Base-by-base conservation (phyloP, 441 rosid genomes). In the Theobroma grandiflorum region DNA sequence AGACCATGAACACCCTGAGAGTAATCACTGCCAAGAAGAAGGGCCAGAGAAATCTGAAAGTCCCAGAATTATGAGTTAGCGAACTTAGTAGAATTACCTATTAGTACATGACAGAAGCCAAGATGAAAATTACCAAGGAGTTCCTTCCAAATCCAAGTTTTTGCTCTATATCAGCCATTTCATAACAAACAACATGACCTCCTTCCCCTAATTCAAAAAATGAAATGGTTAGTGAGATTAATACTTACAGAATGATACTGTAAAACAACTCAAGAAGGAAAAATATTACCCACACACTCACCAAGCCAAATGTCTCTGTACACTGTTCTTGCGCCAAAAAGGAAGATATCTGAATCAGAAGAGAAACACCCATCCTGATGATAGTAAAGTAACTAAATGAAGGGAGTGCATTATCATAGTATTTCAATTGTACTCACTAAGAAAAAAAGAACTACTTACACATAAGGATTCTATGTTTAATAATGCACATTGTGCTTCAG, bases 281-380 rank as follows among this genome's bases (percentile, higher is more conserved):
- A 76, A 78, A 61, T 35, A 62, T 10, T 57, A 31, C n/a, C 75
- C 50, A 49, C 74, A 59, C 42, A 72, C 88, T 86, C 69, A 91
- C 98, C 95, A 71, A 97, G 95, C 85, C 94, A 89, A 73, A 97
- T 94, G 78, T 94, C 98, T 87, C 98, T 86, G 87, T 97, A 97
- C 43, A 97, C 98, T 49, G 93, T 91, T 88, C 89, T 92, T 53
- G 98, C 97, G 58, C 99, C 99, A 78, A 97, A 97, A 81, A 95
- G 97, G 84, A 97, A 97, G 69, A 90, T 86, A 86, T 94, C 99
- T 61, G 97, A 97, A 87, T 97, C 99, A 74, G 92, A 90, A 81
- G 94, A 87, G 86, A 97, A 96, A 83, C 98, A 97, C 64, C 97
- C 98, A 85, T 95, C 99, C 99, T 95, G 85, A 85, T 43, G 47